Base-by-base conservation (phyloP, 2,329 filamentous ascomycete species). In the Nigrograna mackinnonii region DNA sequence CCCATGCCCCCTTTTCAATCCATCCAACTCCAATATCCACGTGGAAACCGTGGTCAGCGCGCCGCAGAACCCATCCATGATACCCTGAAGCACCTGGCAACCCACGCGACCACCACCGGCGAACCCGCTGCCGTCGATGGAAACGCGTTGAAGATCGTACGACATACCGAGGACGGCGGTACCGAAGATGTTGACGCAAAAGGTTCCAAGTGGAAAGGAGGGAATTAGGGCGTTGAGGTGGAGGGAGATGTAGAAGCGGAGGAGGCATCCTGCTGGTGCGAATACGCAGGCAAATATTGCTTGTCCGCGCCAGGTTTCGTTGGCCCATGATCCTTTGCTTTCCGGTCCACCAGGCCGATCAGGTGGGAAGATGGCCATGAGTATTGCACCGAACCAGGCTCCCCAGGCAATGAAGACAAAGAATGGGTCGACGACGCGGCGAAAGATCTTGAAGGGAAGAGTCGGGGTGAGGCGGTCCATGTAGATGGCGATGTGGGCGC, bases 161-260 rank as follows among this genome's bases (percentile, higher is more conserved):
- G 83, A 79, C 78, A 90, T 84, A 11, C 82, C 91, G 37, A 95
- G 67, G 13, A 96, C 68, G 0, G 79, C 79, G 0, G 89, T 91
- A 4, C 91, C 92, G 12, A 86, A 64, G 4, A 95, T 74, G 58
- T 97, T 97, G 21, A 87, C 89, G 0, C 74, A 70, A 57, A 96
- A 96, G 0, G 92, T 97, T 2, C 92, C 92, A 0, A 96, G 67
- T 0, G 92, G 92, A 53, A 96, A 96, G 0, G 78, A 71, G 0
- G 82, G 67, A 0, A 83, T 54, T 14, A 81, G 75, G 0, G 79
- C 73, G 56, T 96, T 96, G n/a, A 96, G 78, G 18, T 74, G 67
- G 6, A 87, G 62, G 0, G 87, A 87, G 1, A 80, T 67, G 61
- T 90, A 91, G 71, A 88, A 95, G 3, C 92, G 81, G 0, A 79